Base-by-base conservation (phyloP, 495 filamentous ascomycete genomes). In the Lasiosphaeria ovina region DNA sequence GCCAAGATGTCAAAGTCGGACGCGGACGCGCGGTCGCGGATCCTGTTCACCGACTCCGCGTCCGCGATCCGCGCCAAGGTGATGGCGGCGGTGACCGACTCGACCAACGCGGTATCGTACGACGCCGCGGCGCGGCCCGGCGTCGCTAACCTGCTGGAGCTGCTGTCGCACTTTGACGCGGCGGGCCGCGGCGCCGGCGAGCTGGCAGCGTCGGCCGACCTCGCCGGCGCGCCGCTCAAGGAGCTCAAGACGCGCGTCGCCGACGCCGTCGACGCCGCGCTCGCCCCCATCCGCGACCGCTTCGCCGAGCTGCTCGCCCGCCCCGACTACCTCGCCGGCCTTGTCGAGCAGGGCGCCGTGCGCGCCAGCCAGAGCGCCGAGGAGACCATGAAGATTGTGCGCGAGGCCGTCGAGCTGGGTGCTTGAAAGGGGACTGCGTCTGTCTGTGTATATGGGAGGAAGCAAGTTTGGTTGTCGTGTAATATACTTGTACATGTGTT, bases 1-100 rank as follows among this genome's bases (percentile, higher is more conserved):
- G 67, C 80, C 32, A 98, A 98, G 66, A 98, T 98, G 94, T 95
- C 91, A 51, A 98, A 98, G 73, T 96, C 92, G 3, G 82, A 91
- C 65, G 60, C 73, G 4, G 81, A 89, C 62, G 73, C 77, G n/a
- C 77, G 76, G 17, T 95, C 91, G 11, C 79, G 89, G 33, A 94
- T 98, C 62, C 76, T 93, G 14, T 81, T 98, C 56, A 92, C 85
- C n/a, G 89, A 96, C 60, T 68, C 77, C 2, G 67, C 79, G 3
- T 71, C 80, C 3, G 72, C 76, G 1, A 91, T 98, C 61, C 61
- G 70, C 3, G 69, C 71, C 47, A 96, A 95, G 70, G 75, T 97
- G 63, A 83, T 72, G 56, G 66, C 72, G 11, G 91, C 94, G 35
- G 68, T 92, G n/a, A 98, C 94, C 24, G 94, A 98, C 69, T 85